phyloP scores from a whole-genome alignment of 75 land plant species.

The Sequoiadendron giganteum region DNA sequence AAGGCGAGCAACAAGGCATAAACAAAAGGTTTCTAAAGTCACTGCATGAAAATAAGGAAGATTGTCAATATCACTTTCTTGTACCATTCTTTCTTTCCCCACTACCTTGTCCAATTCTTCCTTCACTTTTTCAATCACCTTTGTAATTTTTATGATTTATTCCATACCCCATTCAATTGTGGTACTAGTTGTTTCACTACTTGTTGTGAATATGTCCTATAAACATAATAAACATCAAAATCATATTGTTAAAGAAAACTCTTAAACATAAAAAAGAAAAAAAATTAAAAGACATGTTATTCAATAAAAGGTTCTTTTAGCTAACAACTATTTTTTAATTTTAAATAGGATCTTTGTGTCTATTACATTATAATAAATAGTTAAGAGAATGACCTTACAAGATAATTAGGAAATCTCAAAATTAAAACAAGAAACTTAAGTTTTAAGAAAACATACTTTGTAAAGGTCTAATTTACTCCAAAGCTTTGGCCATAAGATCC shows the following conservation, averaged over 20 bases:
- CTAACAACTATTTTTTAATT: background rate
- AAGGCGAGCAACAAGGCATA: slow-evolving; percentile 70
- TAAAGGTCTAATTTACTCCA: no score
- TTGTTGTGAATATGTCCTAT: slow-evolving; percentile 19
- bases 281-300: background rate
- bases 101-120: slow-evolving; percentile 17
- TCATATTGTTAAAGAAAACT: no score
- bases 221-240: background rate
- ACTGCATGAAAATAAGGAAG: slow-evolving; percentile 40
- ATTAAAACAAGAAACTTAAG: no score
- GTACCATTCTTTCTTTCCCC: slow-evolving; percentile 3
- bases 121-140: background rate
- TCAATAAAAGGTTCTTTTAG: background rate
- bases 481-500: no score
- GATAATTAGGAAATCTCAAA: no score
- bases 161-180: slow-evolving; percentile 5
- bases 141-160: slow-evolving; percentile 3
- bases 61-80: background rate
- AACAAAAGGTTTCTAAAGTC: slow-evolving; percentile 60
- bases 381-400: no score
- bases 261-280: background rate
- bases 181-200: slow-evolving; percentile 16
- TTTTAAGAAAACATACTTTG: no score
- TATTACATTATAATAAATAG: no score
- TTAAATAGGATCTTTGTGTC: background rate